Percentiles rank a stretch among this genome's conserved stretches.
Conservation (phyloP, 1,139 yeast genomes). For the Hyphopichia buzzinii region DNA sequence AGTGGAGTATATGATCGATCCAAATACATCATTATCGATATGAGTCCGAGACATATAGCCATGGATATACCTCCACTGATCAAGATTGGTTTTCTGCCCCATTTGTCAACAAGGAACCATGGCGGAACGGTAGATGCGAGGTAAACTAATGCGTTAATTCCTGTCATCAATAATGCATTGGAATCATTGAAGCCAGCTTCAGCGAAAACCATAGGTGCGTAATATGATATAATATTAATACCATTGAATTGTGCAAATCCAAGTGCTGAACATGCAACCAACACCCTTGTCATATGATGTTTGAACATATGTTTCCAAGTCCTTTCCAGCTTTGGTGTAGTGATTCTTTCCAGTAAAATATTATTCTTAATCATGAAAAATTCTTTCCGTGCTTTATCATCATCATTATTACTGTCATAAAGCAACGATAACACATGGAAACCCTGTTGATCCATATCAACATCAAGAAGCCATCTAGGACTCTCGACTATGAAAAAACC, state of each 20-base stretch:
- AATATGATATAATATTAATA: conserved; percentile 52
- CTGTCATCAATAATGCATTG: conserved; percentile 52
- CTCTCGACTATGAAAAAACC: conserved; percentile 56
- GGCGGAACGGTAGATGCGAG: conserved; percentile 49
- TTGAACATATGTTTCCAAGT: conserved; percentile 46
- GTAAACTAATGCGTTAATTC: conserved; percentile 50
- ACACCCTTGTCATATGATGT: conserved; percentile 36
- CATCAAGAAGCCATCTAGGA: conserved; percentile 54
- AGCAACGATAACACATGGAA: conserved; percentile 78
- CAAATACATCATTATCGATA: conserved; percentile 40
- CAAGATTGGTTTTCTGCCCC: conserved; percentile 55
- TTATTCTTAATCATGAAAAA: conserved; percentile 78
- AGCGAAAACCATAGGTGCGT: conserved; percentile 55
- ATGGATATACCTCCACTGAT: conserved; percentile 48
- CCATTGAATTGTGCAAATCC: conserved; percentile 59
- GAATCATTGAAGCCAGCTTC: conserved; percentile 53
- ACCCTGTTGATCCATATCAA: conserved; percentile 50
- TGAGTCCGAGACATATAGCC: conserved; percentile 42
- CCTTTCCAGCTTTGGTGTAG: conserved; percentile 41
- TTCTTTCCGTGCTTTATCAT: conserved; percentile 48
- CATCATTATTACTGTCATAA: conserved; percentile 55
- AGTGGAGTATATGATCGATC: conserved; percentile 40
- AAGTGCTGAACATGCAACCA: conserved; percentile 50
- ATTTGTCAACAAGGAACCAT: conserved; percentile 53
- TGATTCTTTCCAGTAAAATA: conserved; percentile 51